Percentiles rank a stretch among this genome's conserved stretches.
Evolutionary conservation across 2,329 filamentous ascomycete genomes (phyloP).

Genomic region (Davidsoniella virescens): DNA sequence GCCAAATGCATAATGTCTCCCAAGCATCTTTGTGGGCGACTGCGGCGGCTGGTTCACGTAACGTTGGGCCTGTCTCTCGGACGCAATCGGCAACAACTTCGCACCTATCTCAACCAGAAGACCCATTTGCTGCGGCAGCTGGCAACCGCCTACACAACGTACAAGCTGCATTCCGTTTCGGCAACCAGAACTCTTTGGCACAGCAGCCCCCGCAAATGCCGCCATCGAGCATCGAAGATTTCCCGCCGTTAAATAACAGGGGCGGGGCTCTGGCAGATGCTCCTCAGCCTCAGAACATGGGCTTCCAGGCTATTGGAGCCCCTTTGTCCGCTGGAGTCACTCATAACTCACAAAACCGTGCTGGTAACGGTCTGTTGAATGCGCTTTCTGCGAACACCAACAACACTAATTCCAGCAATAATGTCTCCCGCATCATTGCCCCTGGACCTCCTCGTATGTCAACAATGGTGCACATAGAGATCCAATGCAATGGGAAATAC

Average conservation of each 20-base stretch:
- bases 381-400: conserved; percentile 42
- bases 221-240: conserved; percentile 38
- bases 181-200: conserved; percentile 24
- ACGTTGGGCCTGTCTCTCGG: conserved; percentile 33
- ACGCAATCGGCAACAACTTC: conserved; percentile 34
- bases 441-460: conserved; percentile 1
- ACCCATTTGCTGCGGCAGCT: conserved; percentile 33
- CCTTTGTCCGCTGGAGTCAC: conserved; percentile 15
- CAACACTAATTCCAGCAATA: neutral
- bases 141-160: conserved; percentile 1
- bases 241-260: conserved; percentile 40
- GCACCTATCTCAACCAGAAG: conserved; percentile 35
- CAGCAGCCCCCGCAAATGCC: conserved; percentile 25
- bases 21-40: conserved; percentile 40
- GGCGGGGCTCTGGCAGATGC: conserved; percentile 17
- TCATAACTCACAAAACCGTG: conserved; percentile 22
- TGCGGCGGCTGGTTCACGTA: conserved; percentile 28
- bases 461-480: neutral
- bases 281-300: neutral
- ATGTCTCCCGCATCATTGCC: neutral
- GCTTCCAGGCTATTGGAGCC: conserved; percentile 13
- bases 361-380: conserved; percentile 45
- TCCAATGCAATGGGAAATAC: neutral
- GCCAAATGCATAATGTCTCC: conserved; percentile 33
- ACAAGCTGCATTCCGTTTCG: conserved; percentile 30